Percentiles rank a stretch among this genome's conserved stretches.
Evolutionary conservation across 1,139 yeast genomes (phyloP).

Genomic region (Tardiomyces digboiensis): DNA sequence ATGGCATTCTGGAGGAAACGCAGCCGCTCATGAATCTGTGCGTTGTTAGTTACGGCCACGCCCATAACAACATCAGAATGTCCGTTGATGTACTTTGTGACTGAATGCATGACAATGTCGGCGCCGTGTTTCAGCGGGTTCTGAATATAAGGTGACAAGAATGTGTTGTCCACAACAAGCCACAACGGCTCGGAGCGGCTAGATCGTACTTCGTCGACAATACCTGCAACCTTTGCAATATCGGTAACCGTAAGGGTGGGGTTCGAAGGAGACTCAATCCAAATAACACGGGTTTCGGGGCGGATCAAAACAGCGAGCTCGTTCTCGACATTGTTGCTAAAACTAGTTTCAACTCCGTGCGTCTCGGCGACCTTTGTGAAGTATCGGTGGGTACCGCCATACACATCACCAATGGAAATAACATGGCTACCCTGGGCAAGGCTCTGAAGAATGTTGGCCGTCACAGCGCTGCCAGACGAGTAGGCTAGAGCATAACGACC

Average conservation of each 20-base stretch:
- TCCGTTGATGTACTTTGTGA: slow-evolving; percentile 86
- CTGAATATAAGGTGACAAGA: slow-evolving; percentile 86
- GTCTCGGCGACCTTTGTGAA: slow-evolving; percentile 79
- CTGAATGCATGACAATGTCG: slow-evolving; percentile 81
- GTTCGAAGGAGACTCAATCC: slow-evolving; percentile 89
- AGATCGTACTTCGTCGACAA: slow-evolving; percentile 39
- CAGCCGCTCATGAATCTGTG: slow-evolving; percentile 50
- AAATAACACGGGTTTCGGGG: slow-evolving; percentile 60
- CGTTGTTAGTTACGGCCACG: slow-evolving; percentile 62
- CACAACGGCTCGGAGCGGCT: slow-evolving; percentile 38
- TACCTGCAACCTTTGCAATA: slow-evolving; percentile 47
- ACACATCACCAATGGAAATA: slow-evolving; percentile 78
- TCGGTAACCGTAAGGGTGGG: slow-evolving; percentile 77
- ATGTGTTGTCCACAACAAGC: slow-evolving; percentile 87
- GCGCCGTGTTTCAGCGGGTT: slow-evolving; percentile 82
- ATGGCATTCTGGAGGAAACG: slow-evolving; percentile 81
- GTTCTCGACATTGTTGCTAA: slow-evolving; percentile 53
- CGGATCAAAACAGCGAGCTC: slow-evolving; percentile 50
- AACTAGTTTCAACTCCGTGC: slow-evolving; percentile 65
- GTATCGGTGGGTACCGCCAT: slow-evolving; percentile 91
- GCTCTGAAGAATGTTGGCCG: slow-evolving; percentile 69
- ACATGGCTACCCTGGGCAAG: slow-evolving; percentile 68
- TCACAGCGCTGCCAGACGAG: slow-evolving; percentile 81
- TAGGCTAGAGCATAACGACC: slow-evolving; percentile 76
- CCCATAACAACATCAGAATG: slow-evolving; percentile 93